A percentile compares a stretch with the other conserved stretches of the same genome.
phyloP scores from a whole-genome alignment of 2,329 filamentous ascomycete genomes.

The Sclerotinia nivalis region DNA sequence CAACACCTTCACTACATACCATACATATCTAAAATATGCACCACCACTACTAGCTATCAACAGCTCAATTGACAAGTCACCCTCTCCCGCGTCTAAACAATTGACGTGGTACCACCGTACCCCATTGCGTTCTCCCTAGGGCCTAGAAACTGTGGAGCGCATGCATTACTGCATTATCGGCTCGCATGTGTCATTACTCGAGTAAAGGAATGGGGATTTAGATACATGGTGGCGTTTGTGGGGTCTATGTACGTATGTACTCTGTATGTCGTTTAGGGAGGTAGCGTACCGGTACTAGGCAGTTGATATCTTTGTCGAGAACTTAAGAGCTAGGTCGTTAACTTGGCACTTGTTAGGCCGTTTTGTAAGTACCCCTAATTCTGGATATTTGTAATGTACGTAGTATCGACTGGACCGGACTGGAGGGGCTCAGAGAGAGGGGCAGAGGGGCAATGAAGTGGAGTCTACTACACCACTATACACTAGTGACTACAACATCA shows the following conservation, averaged over 20 bases:
- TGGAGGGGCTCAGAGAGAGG: conserved; percentile 3
- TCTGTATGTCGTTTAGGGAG: too few species aligned
- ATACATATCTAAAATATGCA: background rate
- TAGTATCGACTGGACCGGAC: background rate
- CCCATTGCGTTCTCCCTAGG: background rate
- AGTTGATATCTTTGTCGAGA: too few species aligned
- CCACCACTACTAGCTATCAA: background rate
- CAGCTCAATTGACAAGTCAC: conserved; percentile 2
- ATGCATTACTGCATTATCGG: background rate
- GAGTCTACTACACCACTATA: background rate
- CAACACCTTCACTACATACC: background rate
- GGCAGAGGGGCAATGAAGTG: background rate
- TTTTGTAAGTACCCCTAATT: background rate
- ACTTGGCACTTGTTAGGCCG: background rate
- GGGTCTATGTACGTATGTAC: background rate
- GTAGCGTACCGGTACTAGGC: too few species aligned
- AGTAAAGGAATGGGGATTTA: background rate
- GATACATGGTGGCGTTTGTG: background rate
- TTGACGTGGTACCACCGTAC: background rate
- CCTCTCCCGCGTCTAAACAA: background rate
- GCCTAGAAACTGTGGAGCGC: background rate
- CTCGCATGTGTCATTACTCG: too few species aligned
- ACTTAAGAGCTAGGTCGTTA: too few species aligned
- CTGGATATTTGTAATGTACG: background rate
- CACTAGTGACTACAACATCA: background rate